Evolutionary conservation across 768 basidiomycete genomes (phyloP).

Genomic region (Suillus subaureus): DNA sequence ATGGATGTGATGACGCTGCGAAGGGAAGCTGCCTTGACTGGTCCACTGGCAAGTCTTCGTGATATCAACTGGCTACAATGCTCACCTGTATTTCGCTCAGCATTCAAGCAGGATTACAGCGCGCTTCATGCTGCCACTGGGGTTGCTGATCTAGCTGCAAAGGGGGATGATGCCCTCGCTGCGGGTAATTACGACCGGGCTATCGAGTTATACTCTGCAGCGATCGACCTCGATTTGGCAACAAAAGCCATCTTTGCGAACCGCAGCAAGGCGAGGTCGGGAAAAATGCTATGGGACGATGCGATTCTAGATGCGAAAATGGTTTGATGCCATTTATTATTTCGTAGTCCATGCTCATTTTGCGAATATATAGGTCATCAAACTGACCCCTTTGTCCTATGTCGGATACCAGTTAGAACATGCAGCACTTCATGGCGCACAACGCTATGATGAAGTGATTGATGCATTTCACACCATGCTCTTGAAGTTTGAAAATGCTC

Average conservation of each 20-base stretch:
- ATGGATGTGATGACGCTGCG: background rate
- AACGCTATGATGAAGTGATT: background rate
- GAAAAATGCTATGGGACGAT: background rate
- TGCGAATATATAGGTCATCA: background rate
- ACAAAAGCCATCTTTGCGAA: background rate
- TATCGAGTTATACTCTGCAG: background rate
- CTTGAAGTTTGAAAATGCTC: background rate
- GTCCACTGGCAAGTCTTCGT: background rate
- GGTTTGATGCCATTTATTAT: background rate
- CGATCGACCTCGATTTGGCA: background rate
- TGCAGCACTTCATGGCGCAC: background rate
- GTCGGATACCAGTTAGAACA: background rate
- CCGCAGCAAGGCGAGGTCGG: background rate
- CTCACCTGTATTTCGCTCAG: background rate
- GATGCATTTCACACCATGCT: background rate
- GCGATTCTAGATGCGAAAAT: background rate
- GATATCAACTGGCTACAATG: no score
- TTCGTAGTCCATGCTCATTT: background rate
- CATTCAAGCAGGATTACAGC: background rate
- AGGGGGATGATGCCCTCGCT: background rate
- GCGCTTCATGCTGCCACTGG: background rate
- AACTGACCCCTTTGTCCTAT: background rate
- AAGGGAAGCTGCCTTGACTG: background rate
- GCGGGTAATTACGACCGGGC: background rate
- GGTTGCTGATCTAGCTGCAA: background rate